Evolutionary conservation across 805 yeast species (phyloP), one percentile per base, ranked within the genome.

Genomic region (Blastobotrys peoriensis): DNA sequence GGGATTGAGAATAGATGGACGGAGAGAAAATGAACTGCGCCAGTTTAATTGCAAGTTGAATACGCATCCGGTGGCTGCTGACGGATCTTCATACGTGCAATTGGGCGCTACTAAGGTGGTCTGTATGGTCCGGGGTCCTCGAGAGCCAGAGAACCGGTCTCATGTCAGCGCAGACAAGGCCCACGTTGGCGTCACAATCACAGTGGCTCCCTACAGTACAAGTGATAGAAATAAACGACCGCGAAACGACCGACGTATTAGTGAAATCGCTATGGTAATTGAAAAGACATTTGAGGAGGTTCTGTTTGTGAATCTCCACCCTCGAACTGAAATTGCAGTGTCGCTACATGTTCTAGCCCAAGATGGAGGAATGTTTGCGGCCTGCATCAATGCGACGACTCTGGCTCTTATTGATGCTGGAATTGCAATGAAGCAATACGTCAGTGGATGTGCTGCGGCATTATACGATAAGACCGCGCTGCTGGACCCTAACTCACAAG

Each of bases 361-460:
- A 57, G 98, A 93, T 58, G 98, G 98, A 33, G 95, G 95, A 0
- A 60, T 91, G 20, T 63, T 91, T 51, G 77, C 95, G 0, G 73
- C 84, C 1, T 78, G 93, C 52, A 73, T 86, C 36, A 93, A 93
- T 60, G 86, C 97, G 6, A 76, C 86, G 36, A 86, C 96, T 1
- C 67, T 93, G 55, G 97, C 96, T 0, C 70, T 93, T 36, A 79
- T 93, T 27, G 98, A 93, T 65, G 97, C 98, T 1, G 98, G 98
- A 40, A 81, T 93, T 38, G 83, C 96, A 3, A 81, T 93, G 83
- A 84, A 83, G 59, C 98, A 93, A 61, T 89, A 86, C 60, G 83
- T 91, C 13, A 76, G 87, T 44, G 79, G 95, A 1, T 75, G 86
- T 13, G 74, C 83, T 22, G 84, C 88, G 3, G 97, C 97, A 0